These are phyloP conservation scores for Ogataea populi-albae DNA, from an alignment of 805 yeast species.

Conservation along the genomic window DNA sequence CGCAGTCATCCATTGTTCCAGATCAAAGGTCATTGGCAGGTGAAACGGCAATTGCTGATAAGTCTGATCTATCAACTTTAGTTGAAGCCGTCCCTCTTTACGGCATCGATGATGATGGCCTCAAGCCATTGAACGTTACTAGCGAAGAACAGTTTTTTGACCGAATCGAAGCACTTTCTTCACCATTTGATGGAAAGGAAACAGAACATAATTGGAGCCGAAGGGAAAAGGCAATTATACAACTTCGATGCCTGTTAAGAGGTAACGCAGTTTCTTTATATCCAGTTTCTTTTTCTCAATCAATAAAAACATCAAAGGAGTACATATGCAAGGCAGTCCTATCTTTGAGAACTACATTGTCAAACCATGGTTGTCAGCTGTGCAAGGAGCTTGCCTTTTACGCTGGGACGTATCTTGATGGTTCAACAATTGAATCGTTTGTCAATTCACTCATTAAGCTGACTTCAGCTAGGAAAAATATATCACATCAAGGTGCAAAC, in stretches of 20 bases:
- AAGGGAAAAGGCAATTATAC: slow-evolving; percentile 61
- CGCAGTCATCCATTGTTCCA: not conserved
- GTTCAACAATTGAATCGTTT: slow-evolving; percentile 45
- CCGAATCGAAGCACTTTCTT: slow-evolving; percentile 28
- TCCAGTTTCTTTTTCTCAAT: slow-evolving; percentile 30
- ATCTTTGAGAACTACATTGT: slow-evolving; percentile 82
- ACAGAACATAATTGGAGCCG: slow-evolving; percentile 83
- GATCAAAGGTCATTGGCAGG: slow-evolving; percentile 1
- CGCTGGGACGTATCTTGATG: slow-evolving; percentile 41
- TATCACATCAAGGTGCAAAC: slow-evolving; percentile 58
- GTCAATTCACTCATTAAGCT: slow-evolving; percentile 49
- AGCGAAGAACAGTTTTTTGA: slow-evolving; percentile 29
- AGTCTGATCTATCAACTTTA: slow-evolving; percentile 2
- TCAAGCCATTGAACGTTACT: slow-evolving; percentile 32
- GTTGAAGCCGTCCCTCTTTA: slow-evolving; percentile 21
- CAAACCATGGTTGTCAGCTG: slow-evolving; percentile 70
- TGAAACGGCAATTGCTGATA: not conserved
- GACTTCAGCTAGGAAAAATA: slow-evolving; percentile 59
- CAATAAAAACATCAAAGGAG: slow-evolving; percentile 44
- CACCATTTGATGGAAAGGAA: slow-evolving; percentile 65
- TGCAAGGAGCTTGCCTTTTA: slow-evolving; percentile 61
- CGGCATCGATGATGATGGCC: slow-evolving; percentile 31
- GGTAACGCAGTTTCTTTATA: slow-evolving; percentile 46
- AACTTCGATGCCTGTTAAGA: slow-evolving; percentile 56
- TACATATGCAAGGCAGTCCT: slow-evolving; percentile 62